Percentiles rank a stretch among this genome's conserved stretches.
These are phyloP conservation scores for Psophocarpus tetragonolobus DNA, from an alignment of 306 rosid species.

Conservation along the genomic window DNA sequence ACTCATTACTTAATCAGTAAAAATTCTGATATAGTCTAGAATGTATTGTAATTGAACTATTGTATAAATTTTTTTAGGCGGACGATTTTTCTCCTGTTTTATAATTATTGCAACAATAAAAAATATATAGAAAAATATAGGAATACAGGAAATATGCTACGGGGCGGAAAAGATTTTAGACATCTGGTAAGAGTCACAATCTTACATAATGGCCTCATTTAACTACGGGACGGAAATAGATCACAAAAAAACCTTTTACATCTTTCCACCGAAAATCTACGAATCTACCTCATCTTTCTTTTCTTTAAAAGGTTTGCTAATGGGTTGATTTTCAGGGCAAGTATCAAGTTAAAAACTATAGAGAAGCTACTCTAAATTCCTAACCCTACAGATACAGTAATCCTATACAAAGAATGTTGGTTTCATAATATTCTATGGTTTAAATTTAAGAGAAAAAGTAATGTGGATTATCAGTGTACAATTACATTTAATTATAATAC, in stretches of 20 bases:
- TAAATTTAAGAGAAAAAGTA: too few relatives aligned
- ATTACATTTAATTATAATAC: too few relatives aligned
- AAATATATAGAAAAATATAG: too few relatives aligned
- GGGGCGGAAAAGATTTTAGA: background rate
- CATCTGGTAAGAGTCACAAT: background rate
- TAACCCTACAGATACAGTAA: background rate
- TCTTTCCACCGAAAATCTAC: background rate
- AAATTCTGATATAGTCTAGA: too few relatives aligned
- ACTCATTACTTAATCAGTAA: too few relatives aligned
- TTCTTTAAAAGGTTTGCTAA: background rate
- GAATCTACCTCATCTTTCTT: slow-evolving; percentile 14
- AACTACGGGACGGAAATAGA: background rate
- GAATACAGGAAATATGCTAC: background rate
- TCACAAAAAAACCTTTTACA: background rate
- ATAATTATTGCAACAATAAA: too few relatives aligned
- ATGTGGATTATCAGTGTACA: too few relatives aligned
- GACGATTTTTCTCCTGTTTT: too few relatives aligned
- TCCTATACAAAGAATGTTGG: background rate
- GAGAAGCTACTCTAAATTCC: background rate
- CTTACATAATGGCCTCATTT: background rate
- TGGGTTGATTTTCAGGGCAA: slow-evolving; percentile 1
- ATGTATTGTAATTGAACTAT: too few relatives aligned
- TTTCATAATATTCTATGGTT: background rate
- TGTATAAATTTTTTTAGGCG: too few relatives aligned
- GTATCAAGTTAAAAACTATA: background rate